These are phyloP conservation scores for Apodospora peruviana DNA, from an alignment of 495 filamentous ascomycete species.

Conservation along the genomic window DNA sequence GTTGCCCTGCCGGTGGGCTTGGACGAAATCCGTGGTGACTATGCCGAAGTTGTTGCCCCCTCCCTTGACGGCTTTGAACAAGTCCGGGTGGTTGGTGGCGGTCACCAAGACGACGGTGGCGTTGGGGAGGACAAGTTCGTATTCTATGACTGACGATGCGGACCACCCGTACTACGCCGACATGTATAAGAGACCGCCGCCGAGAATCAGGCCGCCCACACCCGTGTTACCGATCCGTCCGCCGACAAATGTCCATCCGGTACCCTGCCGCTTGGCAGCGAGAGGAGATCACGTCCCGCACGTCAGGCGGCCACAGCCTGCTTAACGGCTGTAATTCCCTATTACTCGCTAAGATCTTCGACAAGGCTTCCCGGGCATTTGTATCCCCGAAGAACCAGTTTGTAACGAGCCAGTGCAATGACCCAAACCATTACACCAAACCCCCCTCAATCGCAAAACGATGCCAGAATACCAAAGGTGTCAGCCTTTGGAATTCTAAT, in stretches of 20 bases:
- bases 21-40: constrained; percentile 44
- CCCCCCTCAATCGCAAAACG: no score
- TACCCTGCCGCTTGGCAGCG: constrained; percentile 38
- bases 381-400: no score
- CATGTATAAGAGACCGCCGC: constrained; percentile 43
- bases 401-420: no score
- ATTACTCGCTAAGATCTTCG: no score
- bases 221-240: constrained; percentile 44
- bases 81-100: constrained; percentile 29
- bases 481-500: no score
- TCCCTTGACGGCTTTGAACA: constrained; percentile 41
- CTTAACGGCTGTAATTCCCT: no score
- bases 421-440: no score
- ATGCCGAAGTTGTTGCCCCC: constrained; percentile 48
- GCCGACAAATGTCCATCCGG: constrained; percentile 43
- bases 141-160: constrained; percentile 48
- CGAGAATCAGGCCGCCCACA: constrained; percentile 38
- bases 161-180: constrained; percentile 54
- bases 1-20: constrained; percentile 40
- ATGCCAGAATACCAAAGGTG: no score
- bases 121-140: constrained; percentile 52
- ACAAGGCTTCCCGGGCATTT: no score
- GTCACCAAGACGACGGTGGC: constrained; percentile 47
- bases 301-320: no score
- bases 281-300: no score